Evolutionary conservation across 305 asterid genomes (phyloP).

Genomic region (Caryopteris hybrid): DNA sequence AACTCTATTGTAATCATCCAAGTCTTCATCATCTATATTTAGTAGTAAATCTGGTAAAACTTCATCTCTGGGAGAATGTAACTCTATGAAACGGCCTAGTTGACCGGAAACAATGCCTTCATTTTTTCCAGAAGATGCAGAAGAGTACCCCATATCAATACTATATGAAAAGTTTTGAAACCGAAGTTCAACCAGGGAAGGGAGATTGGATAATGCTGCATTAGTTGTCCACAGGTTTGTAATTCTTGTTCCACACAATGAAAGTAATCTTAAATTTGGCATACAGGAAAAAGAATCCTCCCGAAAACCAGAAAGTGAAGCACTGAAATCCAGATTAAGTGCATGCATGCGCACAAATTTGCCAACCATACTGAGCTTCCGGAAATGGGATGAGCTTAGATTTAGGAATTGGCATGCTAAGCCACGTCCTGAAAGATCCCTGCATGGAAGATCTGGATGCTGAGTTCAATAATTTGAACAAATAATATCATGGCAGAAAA

Average conservation of each 20-base stretch:
- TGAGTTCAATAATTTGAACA: slow-evolving; percentile 19
- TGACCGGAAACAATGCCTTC: slow-evolving; percentile 33
- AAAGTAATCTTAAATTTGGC: slow-evolving; percentile 77
- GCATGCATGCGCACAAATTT: slow-evolving; percentile 54
- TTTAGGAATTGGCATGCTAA: slow-evolving; percentile 65
- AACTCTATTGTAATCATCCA: slow-evolving; percentile 35
- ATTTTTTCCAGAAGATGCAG: slow-evolving; percentile 38
- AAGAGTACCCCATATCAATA: slow-evolving; percentile 32
- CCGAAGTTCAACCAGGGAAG: slow-evolving; percentile 70
- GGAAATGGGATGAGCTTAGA: slow-evolving; percentile 75
- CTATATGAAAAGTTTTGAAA: slow-evolving; percentile 53
- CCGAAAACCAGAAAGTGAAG: slow-evolving; percentile 71
- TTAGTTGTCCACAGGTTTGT: slow-evolving; percentile 82
- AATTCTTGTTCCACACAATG: slow-evolving; percentile 81
- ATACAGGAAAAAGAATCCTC: slow-evolving; percentile 79
- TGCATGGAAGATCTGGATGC: slow-evolving; percentile 29
- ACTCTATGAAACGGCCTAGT: slow-evolving; percentile 31
- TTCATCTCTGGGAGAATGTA: slow-evolving; percentile 38
- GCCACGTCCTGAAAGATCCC: slow-evolving; percentile 84
- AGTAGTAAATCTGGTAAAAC: slow-evolving; percentile 28
- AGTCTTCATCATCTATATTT: slow-evolving; percentile 42
- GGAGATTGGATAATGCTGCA: slow-evolving; percentile 75
- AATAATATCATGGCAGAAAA: background rate
- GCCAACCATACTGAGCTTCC: slow-evolving; percentile 79
- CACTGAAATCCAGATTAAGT: slow-evolving; percentile 85